Evolutionary conservation across 192 early-diverging fungal species (phyloP), one percentile per base, ranked within the genome.

Genomic region (Linnemannia elongata): DNA sequence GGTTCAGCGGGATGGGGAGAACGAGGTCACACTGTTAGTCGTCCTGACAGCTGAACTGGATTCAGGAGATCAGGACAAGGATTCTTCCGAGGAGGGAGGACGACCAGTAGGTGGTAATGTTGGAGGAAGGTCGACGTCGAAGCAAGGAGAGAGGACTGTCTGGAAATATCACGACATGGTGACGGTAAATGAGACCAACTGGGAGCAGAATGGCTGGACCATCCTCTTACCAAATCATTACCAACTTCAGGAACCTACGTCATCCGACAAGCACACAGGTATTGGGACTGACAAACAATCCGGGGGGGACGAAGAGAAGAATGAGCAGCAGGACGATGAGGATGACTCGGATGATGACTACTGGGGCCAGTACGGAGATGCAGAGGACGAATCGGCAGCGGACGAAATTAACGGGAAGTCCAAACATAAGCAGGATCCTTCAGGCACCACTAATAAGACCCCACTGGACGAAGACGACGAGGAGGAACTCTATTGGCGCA

Each of bases 161-260:
- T 87, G 84, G 84, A 80, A 57, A 69, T 87, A 87, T 35, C 84
- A 87, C 39, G 81, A 81, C 39, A 81, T 87, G 44, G n/a, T 63
- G 4, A 24, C 66, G 6, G 9, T 74, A 0, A 17, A 20, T 38
- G 70, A 73, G 55, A 55, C 9, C 55, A 74, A 33, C 76, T 87
- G 27, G 27, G 44, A 27, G 17, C 57, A 39, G 60, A 36, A 12
- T 27, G 69, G 54, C 22, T 79, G 83, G 83, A 77, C 55, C 24
- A 57, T 36, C 30, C 22, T 39, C 24, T 74, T 78, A 17, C 27
- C 55, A 20, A 71, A 83, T 0, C 27, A 74, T 7, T 4, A 38
- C 5, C 42, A 52, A 22, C 49, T 49, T 45, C 8, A 55, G 15
- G 13, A 20, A 22, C 27, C 47, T 33, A 12, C 63, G 57, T 17